phyloP scores from a whole-genome alignment of 2,329 filamentous ascomycete species.

The Waltergamsia citrina region DNA sequence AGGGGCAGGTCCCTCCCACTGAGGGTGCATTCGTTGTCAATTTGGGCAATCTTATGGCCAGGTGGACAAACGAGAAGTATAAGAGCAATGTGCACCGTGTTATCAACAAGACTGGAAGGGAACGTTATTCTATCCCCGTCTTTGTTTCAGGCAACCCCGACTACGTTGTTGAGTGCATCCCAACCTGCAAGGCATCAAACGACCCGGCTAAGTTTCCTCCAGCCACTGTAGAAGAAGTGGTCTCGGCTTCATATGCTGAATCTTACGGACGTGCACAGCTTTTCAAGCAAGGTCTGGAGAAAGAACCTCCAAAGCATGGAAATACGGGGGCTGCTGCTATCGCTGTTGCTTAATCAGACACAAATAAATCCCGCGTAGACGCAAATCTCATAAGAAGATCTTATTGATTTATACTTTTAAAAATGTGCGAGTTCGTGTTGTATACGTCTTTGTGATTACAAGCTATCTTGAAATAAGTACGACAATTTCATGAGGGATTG shows the following conservation, averaged over 20 bases:
- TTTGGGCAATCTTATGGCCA: constrained; percentile 36
- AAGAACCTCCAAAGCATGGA: constrained; percentile 3
- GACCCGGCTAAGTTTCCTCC: constrained; percentile 18
- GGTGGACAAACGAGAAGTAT: constrained; percentile 42
- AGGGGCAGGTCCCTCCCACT: constrained; percentile 25
- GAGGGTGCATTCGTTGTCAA: constrained; percentile 41
- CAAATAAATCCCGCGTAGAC: too few species aligned
- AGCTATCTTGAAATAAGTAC: too few species aligned
- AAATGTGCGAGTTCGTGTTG: too few species aligned
- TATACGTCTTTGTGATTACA: too few species aligned
- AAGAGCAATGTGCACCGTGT: constrained; percentile 45
- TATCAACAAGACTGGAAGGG: constrained; percentile 37
- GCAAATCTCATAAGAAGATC: too few species aligned
- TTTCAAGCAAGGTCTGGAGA: constrained; percentile 19
- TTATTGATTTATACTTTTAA: too few species aligned
- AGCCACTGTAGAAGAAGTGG: constrained; percentile 20
- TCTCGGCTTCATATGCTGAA: constrained; percentile 20
- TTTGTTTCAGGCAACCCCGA: constrained; percentile 47
- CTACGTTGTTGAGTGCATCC: constrained; percentile 21
- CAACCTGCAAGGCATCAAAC: constrained; percentile 15
- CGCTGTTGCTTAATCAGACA: neutral
- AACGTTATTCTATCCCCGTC: constrained; percentile 47
- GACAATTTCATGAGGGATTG: too few species aligned
- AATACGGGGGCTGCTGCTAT: neutral
- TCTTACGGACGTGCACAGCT: constrained; percentile 20